Evolutionary conservation across 1,284 basidiomycete genomes (phyloP).

Genomic region (Cryptococcus floricola): DNA sequence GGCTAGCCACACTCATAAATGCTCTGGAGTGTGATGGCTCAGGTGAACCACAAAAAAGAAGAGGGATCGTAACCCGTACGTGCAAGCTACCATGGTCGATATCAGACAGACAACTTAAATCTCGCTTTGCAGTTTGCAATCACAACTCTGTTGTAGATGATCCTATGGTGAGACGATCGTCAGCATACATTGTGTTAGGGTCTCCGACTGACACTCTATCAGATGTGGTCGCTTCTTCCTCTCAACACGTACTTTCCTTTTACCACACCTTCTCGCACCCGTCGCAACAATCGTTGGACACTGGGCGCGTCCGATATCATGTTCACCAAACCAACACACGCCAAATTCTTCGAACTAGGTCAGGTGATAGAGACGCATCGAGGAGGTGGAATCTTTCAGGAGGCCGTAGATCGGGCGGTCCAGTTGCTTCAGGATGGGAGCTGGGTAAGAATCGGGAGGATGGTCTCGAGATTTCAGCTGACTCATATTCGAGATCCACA

Average conservation of each 20-base stretch:
- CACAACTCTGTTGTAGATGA: conserved; percentile 71
- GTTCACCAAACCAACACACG: conserved; percentile 85
- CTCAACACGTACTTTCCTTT: conserved; percentile 57
- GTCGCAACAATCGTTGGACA: conserved; percentile 45
- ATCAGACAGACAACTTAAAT: background rate
- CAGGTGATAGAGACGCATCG: conserved; percentile 93
- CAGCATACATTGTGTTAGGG: too few relatives aligned
- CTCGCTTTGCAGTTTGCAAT: conserved; percentile 66
- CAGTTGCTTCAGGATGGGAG: conserved; percentile 70
- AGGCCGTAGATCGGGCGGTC: conserved; percentile 77
- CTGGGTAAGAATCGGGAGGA: conserved; percentile 62
- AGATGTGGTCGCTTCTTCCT: conserved; percentile 80
- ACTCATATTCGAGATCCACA: conserved; percentile 63
- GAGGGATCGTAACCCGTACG: conserved; percentile 75
- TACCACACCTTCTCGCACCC: conserved; percentile 32
- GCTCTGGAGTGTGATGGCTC: conserved; percentile 54
- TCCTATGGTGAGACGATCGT: conserved; percentile 34
- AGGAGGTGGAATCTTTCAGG: conserved; percentile 84
- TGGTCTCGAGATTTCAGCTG: background rate
- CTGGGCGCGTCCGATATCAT: conserved; percentile 79
- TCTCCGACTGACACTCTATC: conserved; percentile 56
- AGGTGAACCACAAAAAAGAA: conserved; percentile 42
- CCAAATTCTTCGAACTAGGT: conserved; percentile 74
- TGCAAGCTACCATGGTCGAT: conserved; percentile 1
- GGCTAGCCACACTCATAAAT: conserved; percentile 61